phyloP scores from a whole-genome alignment of 2,329 filamentous ascomycete species.

The Epichloe scottii region DNA sequence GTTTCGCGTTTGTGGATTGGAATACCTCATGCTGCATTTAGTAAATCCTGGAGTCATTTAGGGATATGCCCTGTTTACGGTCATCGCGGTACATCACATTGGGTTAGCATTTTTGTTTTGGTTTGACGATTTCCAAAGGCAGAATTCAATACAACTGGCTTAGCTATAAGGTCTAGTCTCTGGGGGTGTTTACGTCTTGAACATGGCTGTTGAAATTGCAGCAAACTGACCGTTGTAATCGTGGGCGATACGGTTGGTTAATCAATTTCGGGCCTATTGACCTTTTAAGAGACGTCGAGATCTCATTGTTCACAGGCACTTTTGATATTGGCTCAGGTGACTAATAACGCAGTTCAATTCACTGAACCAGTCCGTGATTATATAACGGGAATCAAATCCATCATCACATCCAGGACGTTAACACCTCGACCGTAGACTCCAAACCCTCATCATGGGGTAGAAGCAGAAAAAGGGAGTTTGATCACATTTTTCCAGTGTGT shows the following conservation, averaged over 20 bases:
- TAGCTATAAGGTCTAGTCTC: neutral
- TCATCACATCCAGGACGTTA: slow-evolving; percentile 6
- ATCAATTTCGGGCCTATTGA: neutral
- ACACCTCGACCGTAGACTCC: slow-evolving; percentile 1
- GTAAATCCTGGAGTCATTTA: slow-evolving; percentile 25
- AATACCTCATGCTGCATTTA: slow-evolving; percentile 13
- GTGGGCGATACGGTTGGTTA: neutral
- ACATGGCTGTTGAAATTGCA: neutral
- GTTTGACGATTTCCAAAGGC: slow-evolving; percentile 10
- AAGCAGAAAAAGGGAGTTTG: slow-evolving; percentile 13
- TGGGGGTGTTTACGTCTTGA: neutral
- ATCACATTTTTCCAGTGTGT: slow-evolving; percentile 20
- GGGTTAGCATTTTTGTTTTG: slow-evolving; percentile 17
- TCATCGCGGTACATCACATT: slow-evolving; percentile 18
- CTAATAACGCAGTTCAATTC: neutral
- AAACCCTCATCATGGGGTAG: neutral
- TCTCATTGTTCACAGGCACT: neutral
- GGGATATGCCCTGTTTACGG: slow-evolving; percentile 18
- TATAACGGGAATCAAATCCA: neutral
- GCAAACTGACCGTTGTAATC: neutral
- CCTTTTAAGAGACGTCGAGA: neutral
- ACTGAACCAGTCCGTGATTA: neutral
- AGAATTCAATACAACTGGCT: slow-evolving; percentile 1
- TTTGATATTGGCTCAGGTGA: neutral
- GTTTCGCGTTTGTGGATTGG: slow-evolving; percentile 5